Evolutionary conservation across 73 alveolate species (phyloP).

Genomic region (Paramecium tetraurelia): DNA sequence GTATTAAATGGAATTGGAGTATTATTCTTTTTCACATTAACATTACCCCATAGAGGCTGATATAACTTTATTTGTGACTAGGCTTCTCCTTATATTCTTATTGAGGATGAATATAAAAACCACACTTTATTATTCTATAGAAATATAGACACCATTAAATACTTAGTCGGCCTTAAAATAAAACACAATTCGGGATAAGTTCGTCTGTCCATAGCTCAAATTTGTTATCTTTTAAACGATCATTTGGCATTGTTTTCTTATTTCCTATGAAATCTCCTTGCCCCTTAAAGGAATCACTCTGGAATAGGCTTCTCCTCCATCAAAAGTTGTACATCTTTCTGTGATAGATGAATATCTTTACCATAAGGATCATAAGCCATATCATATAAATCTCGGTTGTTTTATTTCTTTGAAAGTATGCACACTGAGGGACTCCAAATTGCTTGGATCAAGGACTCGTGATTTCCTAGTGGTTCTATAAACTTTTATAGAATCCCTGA

Average conservation of each 20-base stretch:
- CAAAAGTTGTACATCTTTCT: slow-evolving; percentile 63
- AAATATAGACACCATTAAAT: background rate
- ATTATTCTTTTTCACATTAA: slow-evolving; percentile 39
- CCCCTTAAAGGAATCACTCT: slow-evolving; percentile 62
- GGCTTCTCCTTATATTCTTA: slow-evolving; percentile 55
- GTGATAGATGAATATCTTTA: background rate
- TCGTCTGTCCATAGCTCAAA: slow-evolving; percentile 44
- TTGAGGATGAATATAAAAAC: slow-evolving; percentile 46
- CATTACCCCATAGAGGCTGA: slow-evolving; percentile 35
- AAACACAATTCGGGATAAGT: slow-evolving; percentile 36
- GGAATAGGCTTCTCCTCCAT: slow-evolving; percentile 62
- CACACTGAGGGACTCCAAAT: slow-evolving; percentile 63
- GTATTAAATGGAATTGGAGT: slow-evolving; percentile 58
- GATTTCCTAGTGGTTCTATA: slow-evolving; percentile 54
- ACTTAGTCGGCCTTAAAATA: slow-evolving; percentile 57
- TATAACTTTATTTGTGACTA: background rate
- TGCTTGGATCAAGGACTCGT: slow-evolving; percentile 52
- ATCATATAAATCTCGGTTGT: slow-evolving; percentile 54
- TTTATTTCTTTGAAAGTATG: slow-evolving; percentile 41
- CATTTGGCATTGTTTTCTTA: slow-evolving; percentile 57
- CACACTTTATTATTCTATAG: slow-evolving; percentile 33
- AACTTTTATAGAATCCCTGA: slow-evolving; percentile 51
- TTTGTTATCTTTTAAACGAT: slow-evolving; percentile 46
- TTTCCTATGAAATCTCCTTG: slow-evolving; percentile 54
- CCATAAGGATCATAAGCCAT: slow-evolving; percentile 63